Conservation (phyloP, 2,329 filamentous ascomycete species). For the Talaromyces atroroseus region DNA sequence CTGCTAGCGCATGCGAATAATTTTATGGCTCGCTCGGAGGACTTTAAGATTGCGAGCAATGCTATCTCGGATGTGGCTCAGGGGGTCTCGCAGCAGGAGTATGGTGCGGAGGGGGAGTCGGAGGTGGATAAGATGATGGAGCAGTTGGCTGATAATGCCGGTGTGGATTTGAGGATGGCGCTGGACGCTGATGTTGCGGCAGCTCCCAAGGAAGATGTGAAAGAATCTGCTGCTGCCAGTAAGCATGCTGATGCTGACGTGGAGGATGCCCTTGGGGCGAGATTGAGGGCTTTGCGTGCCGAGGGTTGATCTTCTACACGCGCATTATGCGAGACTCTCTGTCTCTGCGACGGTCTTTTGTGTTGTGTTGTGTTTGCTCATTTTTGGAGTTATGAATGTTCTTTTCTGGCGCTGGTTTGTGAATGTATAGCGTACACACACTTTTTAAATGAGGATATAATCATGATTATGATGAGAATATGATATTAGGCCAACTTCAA, state of each 20-base stretch:
- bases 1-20: conserved; percentile 39
- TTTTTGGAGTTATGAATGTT: not conserved
- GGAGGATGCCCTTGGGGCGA: conserved; percentile 38
- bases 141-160: conserved; percentile 40
- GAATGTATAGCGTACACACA: not conserved
- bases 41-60: conserved; percentile 40
- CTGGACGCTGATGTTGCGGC: conserved; percentile 34
- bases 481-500: not conserved
- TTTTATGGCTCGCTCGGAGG: conserved; percentile 37
- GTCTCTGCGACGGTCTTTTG: not conserved
- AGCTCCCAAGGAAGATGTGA: conserved; percentile 38
- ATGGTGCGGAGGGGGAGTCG: conserved; percentile 39
- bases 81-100: conserved; percentile 40
- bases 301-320: conserved; percentile 22
- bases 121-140: conserved; percentile 42
- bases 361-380: not conserved
- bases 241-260: conserved; percentile 31
- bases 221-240: conserved; percentile 25
- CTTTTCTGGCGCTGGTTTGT: not conserved
- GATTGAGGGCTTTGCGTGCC: conserved; percentile 36
- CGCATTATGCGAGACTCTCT: too few species aligned
- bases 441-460: not conserved
- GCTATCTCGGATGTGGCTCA: conserved; percentile 39
- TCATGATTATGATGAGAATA: not conserved
- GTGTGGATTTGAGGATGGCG: conserved; percentile 37